Conservation (phyloP, 2,329 filamentous ascomycete species). For the Fusarium agapanthi region DNA sequence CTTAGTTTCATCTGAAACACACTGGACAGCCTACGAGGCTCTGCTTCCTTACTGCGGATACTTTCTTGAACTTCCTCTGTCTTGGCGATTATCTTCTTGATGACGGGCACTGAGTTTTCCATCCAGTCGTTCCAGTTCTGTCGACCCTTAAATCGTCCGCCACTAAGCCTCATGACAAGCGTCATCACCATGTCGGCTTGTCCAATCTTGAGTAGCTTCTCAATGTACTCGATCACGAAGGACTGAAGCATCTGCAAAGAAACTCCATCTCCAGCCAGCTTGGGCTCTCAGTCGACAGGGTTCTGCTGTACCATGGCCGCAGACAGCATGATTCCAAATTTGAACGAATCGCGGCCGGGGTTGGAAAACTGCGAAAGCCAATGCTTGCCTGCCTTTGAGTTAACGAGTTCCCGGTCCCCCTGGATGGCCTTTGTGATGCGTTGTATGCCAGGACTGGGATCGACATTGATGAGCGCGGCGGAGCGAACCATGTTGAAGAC, state of each 20-base stretch:
- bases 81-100: constrained; percentile 23
- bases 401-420: constrained; percentile 33
- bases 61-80: constrained; percentile 15
- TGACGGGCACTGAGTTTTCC: constrained; percentile 34
- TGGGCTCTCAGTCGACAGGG: neutral
- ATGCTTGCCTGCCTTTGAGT: constrained; percentile 43
- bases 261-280: constrained; percentile 6
- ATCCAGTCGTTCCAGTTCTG: constrained; percentile 26
- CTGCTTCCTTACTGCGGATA: neutral
- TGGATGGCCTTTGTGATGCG: constrained; percentile 39
- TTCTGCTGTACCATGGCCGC: constrained; percentile 5
- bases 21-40: constrained; percentile 17
- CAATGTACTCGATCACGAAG: neutral
- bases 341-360: neutral
- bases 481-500: constrained; percentile 30
- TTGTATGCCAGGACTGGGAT: constrained; percentile 31
- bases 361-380: constrained; percentile 43
- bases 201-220: constrained; percentile 3
- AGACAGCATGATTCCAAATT: neutral
- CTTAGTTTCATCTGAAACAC: constrained; percentile 20
- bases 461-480: constrained; percentile 35
- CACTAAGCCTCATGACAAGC: neutral
- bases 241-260: neutral
- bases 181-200: neutral
- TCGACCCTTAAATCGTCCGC: neutral